Evolutionary conservation across 1,139 yeast species (phyloP).

Genomic region (Protomyces macrosporus): DNA sequence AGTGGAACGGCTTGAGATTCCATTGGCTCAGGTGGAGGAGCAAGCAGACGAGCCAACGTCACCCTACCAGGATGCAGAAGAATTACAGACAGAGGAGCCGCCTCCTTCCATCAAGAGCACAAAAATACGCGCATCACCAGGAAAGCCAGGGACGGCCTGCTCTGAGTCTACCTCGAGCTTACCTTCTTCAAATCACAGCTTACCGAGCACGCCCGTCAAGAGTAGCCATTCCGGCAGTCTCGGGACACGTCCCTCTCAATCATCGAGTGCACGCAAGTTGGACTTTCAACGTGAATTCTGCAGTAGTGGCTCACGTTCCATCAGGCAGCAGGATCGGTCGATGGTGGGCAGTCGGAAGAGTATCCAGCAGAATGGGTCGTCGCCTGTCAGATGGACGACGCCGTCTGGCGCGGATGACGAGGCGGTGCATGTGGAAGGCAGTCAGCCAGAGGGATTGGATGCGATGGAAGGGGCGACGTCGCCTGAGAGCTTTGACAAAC

Average conservation of each 20-base stretch:
- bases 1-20: not conserved
- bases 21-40: not conserved
- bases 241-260: not conserved
- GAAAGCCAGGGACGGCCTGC: too few species aligned
- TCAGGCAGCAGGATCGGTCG: too few species aligned
- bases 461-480: not conserved
- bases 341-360: too few species aligned
- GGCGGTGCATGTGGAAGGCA: too few species aligned
- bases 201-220: not conserved
- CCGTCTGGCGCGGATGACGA: too few species aligned
- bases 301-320: not conserved
- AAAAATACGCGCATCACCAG: too few species aligned
- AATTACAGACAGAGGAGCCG: not conserved
- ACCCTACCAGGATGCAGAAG: slow-evolving; percentile 20
- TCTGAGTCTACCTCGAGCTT: too few species aligned
- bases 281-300: not conserved
- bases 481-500: not conserved
- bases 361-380: too few species aligned
- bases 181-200: not conserved
- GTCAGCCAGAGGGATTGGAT: too few species aligned
- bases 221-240: not conserved
- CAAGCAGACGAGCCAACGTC: not conserved
- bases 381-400: too few species aligned
- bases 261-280: not conserved
- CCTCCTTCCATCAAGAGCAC: too few species aligned